Evolutionary conservation across 345 rosid species (phyloP), one percentile per base, ranked within the genome.

Genomic region (Mangifera indica): DNA sequence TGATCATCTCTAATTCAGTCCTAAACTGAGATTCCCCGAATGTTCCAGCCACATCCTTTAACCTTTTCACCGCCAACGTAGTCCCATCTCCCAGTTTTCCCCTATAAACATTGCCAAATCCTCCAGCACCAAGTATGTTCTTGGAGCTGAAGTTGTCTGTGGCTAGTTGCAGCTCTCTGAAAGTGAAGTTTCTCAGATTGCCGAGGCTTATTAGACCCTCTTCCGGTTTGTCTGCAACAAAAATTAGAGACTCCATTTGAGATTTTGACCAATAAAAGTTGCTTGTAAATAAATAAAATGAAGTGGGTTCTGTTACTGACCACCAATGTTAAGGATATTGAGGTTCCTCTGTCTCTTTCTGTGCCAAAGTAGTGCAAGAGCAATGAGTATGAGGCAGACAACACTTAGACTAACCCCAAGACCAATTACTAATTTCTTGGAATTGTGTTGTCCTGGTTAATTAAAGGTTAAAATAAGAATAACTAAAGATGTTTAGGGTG

Each of bases 1-100:
- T 94, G 75, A 94, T 92, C 97, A 94, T 92, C 81, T 87, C 97
- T 78, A 94, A 77, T 74, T 94, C 98, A 2, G 97, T 94, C 69
- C 90, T 84, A 80, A 94, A 94, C 79, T 92, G 98, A 9, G 93
- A 85, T 10, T 92, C 95, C 44, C 97, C 97, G 45, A 87, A 78
- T 17, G 87, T 70, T 63, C 97, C 98, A 8, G 85, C 82, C 55
- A 87, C 70, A 75, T 90, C 97, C 80, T 94, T 94, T 10, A 92
- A 77, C 70, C 97, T 82, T 76, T 94, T 94, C 70, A 94, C 97
- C 0, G 97, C 98, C 77, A 92, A 87, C 81, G 80, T 18, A 0
- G 88, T 84, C 51, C 93, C 95, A 55, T 87, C 90, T 17, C 80
- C 93, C 7, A 94, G 85, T 85, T 85, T 92, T 54, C 97, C 98